A percentile compares a stretch with the other conserved stretches of the same genome.
Conservation (phyloP, 352 stramenopile species). For the Thalassiosira livingstoniorum region DNA sequence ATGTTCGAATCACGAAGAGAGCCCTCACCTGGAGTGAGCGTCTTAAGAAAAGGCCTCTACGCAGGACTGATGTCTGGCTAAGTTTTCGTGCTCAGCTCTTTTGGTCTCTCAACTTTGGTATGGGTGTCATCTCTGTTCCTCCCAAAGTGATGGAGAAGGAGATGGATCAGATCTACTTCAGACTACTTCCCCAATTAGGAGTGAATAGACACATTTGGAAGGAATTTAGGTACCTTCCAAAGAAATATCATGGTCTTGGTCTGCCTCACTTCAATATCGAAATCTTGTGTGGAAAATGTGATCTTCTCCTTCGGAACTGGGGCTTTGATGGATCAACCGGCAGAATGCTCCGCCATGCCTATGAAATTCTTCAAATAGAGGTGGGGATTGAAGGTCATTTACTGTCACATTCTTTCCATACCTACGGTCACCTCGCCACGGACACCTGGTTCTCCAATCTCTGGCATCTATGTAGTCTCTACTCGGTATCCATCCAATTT, state of each 20-base stretch:
- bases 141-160: background rate
- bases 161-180: constrained; percentile 21
- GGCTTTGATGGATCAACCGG: background rate
- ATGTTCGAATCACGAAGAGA: background rate
- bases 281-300: background rate
- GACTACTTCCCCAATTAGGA: background rate
- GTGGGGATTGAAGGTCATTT: background rate
- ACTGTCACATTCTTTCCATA: background rate
- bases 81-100: too few species aligned
- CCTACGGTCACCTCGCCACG: background rate
- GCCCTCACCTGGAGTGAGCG: constrained; percentile 4
- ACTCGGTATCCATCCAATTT: too few species aligned
- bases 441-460: too few species aligned
- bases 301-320: constrained; percentile 8
- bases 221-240: constrained; percentile 12
- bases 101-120: too few species aligned
- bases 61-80: too few species aligned
- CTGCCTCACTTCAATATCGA: constrained; percentile 31
- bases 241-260: constrained; percentile 31
- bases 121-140: too few species aligned
- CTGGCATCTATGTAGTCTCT: too few species aligned
- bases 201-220: constrained; percentile 35
- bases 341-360: background rate
- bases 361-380: constrained; percentile 22
- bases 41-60: too few species aligned